Evolutionary conservation across 306 rosid species (phyloP).

Genomic region (Astragalus membranaceus): DNA sequence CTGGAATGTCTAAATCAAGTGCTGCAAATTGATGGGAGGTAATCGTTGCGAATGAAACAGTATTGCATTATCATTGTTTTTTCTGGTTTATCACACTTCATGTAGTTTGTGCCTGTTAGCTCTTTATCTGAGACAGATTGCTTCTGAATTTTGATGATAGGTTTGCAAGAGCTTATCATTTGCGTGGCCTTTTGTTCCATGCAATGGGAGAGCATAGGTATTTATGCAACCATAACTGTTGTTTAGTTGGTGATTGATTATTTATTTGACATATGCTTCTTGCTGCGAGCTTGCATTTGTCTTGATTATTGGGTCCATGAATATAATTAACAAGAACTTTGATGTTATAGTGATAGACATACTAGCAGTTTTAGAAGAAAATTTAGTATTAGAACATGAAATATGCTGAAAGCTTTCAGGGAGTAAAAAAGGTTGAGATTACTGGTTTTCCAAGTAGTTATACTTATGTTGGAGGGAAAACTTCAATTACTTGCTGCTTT

Average conservation of each 20-base stretch:
- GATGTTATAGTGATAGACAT: constrained; percentile 3
- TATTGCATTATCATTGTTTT: constrained; percentile 5
- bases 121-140: constrained; percentile 15
- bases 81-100: constrained; percentile 4
- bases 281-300: background rate
- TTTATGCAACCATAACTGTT: constrained; percentile 14
- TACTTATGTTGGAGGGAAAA: background rate
- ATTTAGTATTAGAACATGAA: constrained; percentile 14
- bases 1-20: constrained; percentile 57
- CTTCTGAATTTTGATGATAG: constrained; percentile 42
- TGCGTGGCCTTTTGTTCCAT: constrained; percentile 77
- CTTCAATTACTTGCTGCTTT: background rate
- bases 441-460: background rate
- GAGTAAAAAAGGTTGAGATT: background rate
- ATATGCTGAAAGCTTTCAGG: constrained; percentile 13
- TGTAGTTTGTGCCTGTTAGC: constrained; percentile 11
- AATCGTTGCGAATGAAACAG: constrained; percentile 28
- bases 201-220: constrained; percentile 97
- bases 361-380: background rate
- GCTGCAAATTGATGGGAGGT: constrained; percentile 80
- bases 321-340: background rate
- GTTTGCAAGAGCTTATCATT: constrained; percentile 90
- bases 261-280: constrained; percentile 13
- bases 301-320: constrained; percentile 16
- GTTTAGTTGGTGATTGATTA: constrained; percentile 8